Base-by-base conservation (phyloP, 805 yeast genomes). In the Wickerhamiella alocasiicola region DNA sequence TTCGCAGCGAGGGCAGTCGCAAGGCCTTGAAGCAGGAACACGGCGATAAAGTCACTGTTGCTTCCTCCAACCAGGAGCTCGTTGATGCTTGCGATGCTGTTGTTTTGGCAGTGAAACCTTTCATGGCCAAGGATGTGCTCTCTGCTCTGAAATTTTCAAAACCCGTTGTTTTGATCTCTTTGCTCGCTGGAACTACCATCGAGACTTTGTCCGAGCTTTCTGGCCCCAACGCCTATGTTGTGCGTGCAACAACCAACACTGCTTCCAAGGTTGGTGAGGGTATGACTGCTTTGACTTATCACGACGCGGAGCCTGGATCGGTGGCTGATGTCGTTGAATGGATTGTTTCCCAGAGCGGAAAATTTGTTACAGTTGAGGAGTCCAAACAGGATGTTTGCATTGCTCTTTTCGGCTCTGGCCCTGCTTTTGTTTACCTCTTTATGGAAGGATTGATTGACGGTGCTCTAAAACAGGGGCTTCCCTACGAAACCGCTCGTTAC, bases 181-280 rank as follows among this genome's bases (percentile, higher is more conserved):
- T 91, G 46, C 74, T 85, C 51, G 97, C 98, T 2, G 99, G 99
- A 11, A 81, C 84, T 72, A 82, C 94, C 13, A 76, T 87, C 46
- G 75, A 66, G 15, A 81, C 81, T 56, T 70, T 74, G 52, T 65
- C 81, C 7, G 44, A 56, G 38, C 43, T 49, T 47, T 42, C 57
- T 40, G 46, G 54, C 29, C 49, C 47, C 39, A 45, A 55, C 49
- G 64, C 68, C 5, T 64, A 67, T 44, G 76, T 88, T 24, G 82
- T 93, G 17, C 72, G 94, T 47, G 94, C 93, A n/a, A 87, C 93
- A 94, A 88, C 99, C 34, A 91, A 88, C 63, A 91, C 98, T 0
- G 96, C 99, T 3, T 93, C 95, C 15, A 78, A 78, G 58, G 82
- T 72, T 59, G 95, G 96, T 17, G 74, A 78, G 51, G 98, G 97